Conservation (phyloP, 164 flowering plant species). For the Santalum album region DNA sequence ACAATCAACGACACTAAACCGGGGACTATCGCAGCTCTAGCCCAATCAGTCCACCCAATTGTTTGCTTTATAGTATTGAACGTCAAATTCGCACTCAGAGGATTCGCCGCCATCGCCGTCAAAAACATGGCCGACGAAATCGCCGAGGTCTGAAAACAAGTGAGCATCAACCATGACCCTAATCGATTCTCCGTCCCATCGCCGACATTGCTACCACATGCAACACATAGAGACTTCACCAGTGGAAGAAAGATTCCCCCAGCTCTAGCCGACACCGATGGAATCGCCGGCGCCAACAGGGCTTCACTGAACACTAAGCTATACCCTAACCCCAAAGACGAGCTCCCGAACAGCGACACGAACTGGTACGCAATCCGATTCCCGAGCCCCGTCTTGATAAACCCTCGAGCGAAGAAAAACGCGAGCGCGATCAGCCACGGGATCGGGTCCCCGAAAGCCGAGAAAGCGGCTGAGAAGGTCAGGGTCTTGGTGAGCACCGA, state of each 20-base stretch:
- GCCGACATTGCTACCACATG: slow-evolving; percentile 81
- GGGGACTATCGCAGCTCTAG: slow-evolving; percentile 81
- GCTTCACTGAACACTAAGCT: slow-evolving; percentile 87
- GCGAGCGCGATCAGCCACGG: slow-evolving; percentile 95
- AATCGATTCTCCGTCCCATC: slow-evolving; percentile 73
- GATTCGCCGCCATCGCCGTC: slow-evolving; percentile 96
- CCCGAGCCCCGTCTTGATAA: slow-evolving; percentile 87
- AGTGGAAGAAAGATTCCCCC: slow-evolving; percentile 86
- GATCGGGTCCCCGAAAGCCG: slow-evolving; percentile 91
- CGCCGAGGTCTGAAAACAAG: slow-evolving; percentile 87
- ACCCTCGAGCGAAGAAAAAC: slow-evolving; percentile 88
- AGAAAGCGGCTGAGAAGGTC: slow-evolving; percentile 81
- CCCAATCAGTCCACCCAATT: slow-evolving; percentile 93
- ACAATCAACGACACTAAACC: slow-evolving; percentile 76
- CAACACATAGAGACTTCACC: slow-evolving; percentile 78
- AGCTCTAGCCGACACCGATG: slow-evolving; percentile 80
- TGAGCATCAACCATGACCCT: slow-evolving; percentile 88
- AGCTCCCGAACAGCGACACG: slow-evolving; percentile 66
- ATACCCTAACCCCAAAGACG: slow-evolving; percentile 75
- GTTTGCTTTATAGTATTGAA: slow-evolving; percentile 50
- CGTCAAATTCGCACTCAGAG: slow-evolving; percentile 71
- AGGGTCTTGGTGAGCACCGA: slow-evolving; percentile 80
- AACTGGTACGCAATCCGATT: slow-evolving; percentile 86
- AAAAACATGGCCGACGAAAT: slow-evolving; percentile 83
- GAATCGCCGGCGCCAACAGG: slow-evolving; percentile 79